Base-by-base conservation (phyloP, 2,329 filamentous ascomycete genomes). In the Penicillium sp. region DNA sequence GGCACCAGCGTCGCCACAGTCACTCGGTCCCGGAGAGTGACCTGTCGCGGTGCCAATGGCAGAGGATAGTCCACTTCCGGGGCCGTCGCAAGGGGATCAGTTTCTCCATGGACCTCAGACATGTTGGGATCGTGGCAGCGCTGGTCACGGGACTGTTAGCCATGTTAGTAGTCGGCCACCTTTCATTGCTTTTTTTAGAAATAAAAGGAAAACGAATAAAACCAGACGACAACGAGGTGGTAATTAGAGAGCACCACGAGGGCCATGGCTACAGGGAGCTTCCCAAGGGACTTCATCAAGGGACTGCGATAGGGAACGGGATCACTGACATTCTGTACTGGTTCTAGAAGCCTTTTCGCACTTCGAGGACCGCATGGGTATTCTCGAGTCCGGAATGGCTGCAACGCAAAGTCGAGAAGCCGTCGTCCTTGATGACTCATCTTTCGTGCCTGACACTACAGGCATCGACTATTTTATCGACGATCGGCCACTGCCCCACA, bases 1-100 rank as follows among this genome's bases (percentile, higher is more conserved):
- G 90, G 90, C 44, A 95, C 80, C 39, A 95, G 78, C 1, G 89
- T 95, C 7, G 89, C 90, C 42, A 87, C 82, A 0, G 89, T 95
- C 58, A 90, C 84, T 43, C 89, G 82, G 71, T 95, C 89, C 54
- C 89, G 82, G 49, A 95, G 81, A 1, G 84, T 92, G 54, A 95
- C 88, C 69, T 88, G 86, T 55, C 84, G 83, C 39, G 88, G 85
- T 18, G 77, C 72, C 64, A 95, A 86, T 56, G 82, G 81, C 27
- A 78, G 68, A 43, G 89, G 88, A 43, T 92, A 77, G 43, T 82
- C 66, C 40, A 60, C 56, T 39, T 68, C 66, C 28, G 63, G 64
- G 24, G 64, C 59, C 28, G 67, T 57, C 42, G 64, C 50, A 18
- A 62, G 57, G 45, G 64, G 56, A 43, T 66, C 56, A 47, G 65